Conservation (phyloP, 306 rosid genomes). For the Begonia fuchsioides region DNA sequence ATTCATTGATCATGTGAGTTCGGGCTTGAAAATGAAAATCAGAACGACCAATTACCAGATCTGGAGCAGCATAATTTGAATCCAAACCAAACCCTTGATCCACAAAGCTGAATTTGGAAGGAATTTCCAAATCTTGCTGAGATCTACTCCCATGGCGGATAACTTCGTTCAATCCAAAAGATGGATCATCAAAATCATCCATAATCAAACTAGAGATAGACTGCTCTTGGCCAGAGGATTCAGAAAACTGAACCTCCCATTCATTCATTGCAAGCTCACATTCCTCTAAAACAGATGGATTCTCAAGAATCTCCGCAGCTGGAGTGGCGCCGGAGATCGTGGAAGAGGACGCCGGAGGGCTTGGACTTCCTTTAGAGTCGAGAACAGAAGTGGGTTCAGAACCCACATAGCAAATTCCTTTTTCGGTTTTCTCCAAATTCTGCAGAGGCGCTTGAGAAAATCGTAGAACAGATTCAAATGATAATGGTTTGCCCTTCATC, state of each 20-base stretch:
- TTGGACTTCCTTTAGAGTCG: slow-evolving; percentile 28
- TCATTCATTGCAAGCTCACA: slow-evolving; percentile 25
- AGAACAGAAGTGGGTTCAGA: slow-evolving; percentile 31
- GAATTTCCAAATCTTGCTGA: slow-evolving; percentile 17
- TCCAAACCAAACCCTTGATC: slow-evolving; percentile 22
- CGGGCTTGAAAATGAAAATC: slow-evolving; percentile 2
- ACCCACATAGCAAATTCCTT: slow-evolving; percentile 1
- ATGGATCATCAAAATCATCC: slow-evolving; percentile 23
- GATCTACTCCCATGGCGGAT: slow-evolving; percentile 13
- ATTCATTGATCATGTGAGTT: slow-evolving; percentile 11
- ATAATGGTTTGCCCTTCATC: too few species aligned
- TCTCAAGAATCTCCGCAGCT: slow-evolving; percentile 5
- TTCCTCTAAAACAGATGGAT: slow-evolving; percentile 8
- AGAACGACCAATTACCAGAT: slow-evolving; percentile 5
- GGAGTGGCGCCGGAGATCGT: slow-evolving; percentile 20
- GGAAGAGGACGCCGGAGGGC: slow-evolving; percentile 36
- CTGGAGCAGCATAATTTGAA: slow-evolving; percentile 7
- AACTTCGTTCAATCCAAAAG: slow-evolving; percentile 18
- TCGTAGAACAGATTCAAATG: too few species aligned
- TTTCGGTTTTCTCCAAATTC: slow-evolving; percentile 1
- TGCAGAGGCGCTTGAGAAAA: too few species aligned
- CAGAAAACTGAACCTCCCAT: slow-evolving; percentile 29
- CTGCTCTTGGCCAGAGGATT: slow-evolving; percentile 28
- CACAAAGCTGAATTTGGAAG: slow-evolving; percentile 20
- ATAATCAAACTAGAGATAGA: slow-evolving; percentile 29